phyloP scores from a whole-genome alignment of 208 protist genomes.

The Jaenimonas drosophilae region DNA sequence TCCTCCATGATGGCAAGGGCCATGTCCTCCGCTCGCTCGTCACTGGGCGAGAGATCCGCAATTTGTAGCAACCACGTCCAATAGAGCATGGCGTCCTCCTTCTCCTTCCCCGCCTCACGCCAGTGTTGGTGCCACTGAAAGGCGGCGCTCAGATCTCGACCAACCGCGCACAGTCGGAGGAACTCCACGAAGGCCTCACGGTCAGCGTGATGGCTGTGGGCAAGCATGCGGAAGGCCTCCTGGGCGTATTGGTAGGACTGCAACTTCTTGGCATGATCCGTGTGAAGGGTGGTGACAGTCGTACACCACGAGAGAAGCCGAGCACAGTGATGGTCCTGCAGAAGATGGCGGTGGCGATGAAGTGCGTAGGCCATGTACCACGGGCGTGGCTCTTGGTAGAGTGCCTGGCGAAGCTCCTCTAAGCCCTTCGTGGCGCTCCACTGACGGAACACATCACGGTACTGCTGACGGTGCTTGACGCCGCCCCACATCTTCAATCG shows the following conservation, averaged over 20 bases:
- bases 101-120: constrained; percentile 39
- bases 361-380: constrained; percentile 70
- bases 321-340: constrained; percentile 73
- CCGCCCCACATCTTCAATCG: constrained; percentile 81
- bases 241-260: constrained; percentile 79
- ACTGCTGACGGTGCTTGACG: constrained; percentile 53
- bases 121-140: constrained; percentile 80
- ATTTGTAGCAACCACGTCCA: constrained; percentile 70
- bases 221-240: constrained; percentile 61
- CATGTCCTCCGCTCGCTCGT: constrained; percentile 75
- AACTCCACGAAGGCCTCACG: constrained; percentile 47
- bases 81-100: constrained; percentile 12
- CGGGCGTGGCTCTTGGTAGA: constrained; percentile 75
- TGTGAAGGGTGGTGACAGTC: constrained; percentile 43
- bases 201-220: constrained; percentile 65
- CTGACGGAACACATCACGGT: constrained; percentile 55
- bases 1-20: constrained; percentile 54
- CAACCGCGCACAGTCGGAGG: constrained; percentile 69
- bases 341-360: constrained; percentile 55
- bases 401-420: constrained; percentile 35
- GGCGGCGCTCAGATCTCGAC: constrained; percentile 68
- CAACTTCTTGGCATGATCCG: constrained; percentile 14
- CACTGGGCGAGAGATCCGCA: constrained; percentile 40
- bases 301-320: constrained; percentile 72
- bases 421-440: constrained; percentile 65